Base-by-base conservation (phyloP, 352 stramenopile species). In the Phytophthora citrophthora region DNA sequence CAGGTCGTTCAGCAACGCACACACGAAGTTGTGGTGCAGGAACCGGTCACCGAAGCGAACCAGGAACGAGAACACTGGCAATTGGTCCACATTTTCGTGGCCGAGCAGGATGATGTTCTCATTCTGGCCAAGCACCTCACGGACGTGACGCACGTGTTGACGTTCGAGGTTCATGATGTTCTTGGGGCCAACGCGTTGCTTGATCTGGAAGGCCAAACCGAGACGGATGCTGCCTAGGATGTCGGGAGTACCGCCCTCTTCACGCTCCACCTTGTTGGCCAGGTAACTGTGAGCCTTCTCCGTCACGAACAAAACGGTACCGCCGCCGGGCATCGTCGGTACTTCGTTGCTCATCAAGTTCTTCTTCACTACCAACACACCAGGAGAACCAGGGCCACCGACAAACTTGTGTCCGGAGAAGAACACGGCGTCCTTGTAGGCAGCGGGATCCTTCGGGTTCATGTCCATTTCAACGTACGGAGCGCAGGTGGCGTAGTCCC, bases 11-110 rank as follows among this genome's bases (percentile, higher is more conserved):
- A 99, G 77, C 41, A 99, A 68, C 20, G 96, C 95, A 63, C 92
- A 98, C 26, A 99, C 97, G 61, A 98, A 99, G 69, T 99, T 99
- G 79, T 98, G 99, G 74, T 99, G 97, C 46, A 99, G 72, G 75
- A 98, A 99, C 11, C 90, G 61, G 46, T 83, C 68, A 4, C 86
- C 88, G 44, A 83, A 96, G 23, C 86, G 84, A 24, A 99, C 83
- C 1, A 99, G 70, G 57, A 99, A 98, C 6, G 96, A 98, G 64
- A 98, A 97, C 16, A 99, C 92, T 0, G 96, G 95, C 32, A 99
- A 72, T 18, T 93, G 61, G 9, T 76, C 70, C 23, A 76, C 32
- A 41, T 72, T 68, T 5, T 76, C 57, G 32, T 78, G 65, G 3
- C 95, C 96, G 13, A 99, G 76, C 16, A 99, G 55, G 20, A 97